A percentile compares a stretch with the other conserved stretches of the same genome.
phyloP scores from a whole-genome alignment of 2,329 filamentous ascomycete species.

The Fonsecaea multimorphosa region DNA sequence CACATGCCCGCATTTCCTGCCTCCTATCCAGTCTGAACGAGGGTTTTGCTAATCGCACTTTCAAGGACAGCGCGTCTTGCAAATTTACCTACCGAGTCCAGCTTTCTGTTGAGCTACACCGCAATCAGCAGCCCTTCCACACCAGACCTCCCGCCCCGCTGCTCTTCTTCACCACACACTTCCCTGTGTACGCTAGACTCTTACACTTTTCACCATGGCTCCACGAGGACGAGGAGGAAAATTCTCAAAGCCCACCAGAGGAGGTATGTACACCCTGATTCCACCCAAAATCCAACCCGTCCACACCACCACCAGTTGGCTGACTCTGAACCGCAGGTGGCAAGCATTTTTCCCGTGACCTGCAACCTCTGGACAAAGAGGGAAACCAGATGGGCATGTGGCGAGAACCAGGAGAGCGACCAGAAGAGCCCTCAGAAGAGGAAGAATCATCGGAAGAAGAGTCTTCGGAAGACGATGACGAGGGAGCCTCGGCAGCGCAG shows the following conservation, averaged over 20 bases:
- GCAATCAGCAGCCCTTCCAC: neutral
- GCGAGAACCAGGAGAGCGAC: constrained; percentile 57
- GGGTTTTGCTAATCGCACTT: neutral
- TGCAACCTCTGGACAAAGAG: constrained; percentile 85
- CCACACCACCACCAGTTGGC: constrained; percentile 11
- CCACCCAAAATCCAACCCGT: neutral
- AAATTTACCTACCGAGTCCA: neutral
- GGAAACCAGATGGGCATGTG: constrained; percentile 91
- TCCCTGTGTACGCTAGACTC: neutral
- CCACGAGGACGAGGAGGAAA: constrained; percentile 83
- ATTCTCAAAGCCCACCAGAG: constrained; percentile 90
- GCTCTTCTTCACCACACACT: neutral
- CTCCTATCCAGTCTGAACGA: neutral
- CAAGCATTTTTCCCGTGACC: constrained; percentile 92
- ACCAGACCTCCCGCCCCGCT: neutral
- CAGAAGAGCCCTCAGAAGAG: constrained; percentile 40
- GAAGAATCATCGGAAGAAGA: constrained; percentile 58
- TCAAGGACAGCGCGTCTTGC: neutral
- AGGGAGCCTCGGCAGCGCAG: constrained; percentile 51
- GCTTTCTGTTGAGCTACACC: neutral
- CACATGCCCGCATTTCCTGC: constrained; percentile 8
- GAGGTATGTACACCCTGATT: constrained; percentile 64
- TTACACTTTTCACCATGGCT: constrained; percentile 45
- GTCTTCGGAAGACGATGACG: constrained; percentile 53
- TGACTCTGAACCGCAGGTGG: constrained; percentile 65